These are phyloP conservation scores for Ogataea thermomethanolica DNA, from an alignment of 805 yeast species.

Conservation along the genomic window DNA sequence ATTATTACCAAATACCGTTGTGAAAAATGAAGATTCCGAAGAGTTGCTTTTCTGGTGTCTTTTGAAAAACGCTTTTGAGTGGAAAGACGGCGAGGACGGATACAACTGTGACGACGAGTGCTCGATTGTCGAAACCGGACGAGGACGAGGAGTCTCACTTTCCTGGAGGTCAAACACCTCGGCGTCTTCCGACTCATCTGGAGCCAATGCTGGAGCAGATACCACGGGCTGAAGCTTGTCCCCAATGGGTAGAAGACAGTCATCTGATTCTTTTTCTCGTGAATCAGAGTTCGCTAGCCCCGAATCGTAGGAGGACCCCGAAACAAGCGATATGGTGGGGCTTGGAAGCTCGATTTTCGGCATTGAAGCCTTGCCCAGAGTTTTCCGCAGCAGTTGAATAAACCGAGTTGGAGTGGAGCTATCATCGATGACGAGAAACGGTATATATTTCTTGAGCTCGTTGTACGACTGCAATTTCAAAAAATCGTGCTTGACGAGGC, in stretches of 20 bases:
- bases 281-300: background rate
- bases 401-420: constrained; percentile 54
- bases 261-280: background rate
- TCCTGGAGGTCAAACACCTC: background rate
- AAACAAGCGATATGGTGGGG: constrained; percentile 21
- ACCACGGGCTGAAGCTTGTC: constrained; percentile 34
- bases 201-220: constrained; percentile 32
- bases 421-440: constrained; percentile 41
- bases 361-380: constrained; percentile 28
- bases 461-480: constrained; percentile 67
- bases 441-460: constrained; percentile 31
- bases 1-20: constrained; percentile 32
- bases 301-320: constrained; percentile 16
- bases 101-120: constrained; percentile 24
- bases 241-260: constrained; percentile 5
- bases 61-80: constrained; percentile 50
- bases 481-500: constrained; percentile 60
- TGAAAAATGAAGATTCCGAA: constrained; percentile 48
- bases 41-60: constrained; percentile 64
- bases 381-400: constrained; percentile 49
- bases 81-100: constrained; percentile 35
- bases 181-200: constrained; percentile 5
- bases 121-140: constrained; percentile 40
- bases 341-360: constrained; percentile 8
- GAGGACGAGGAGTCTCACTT: constrained; percentile 14